Evolutionary conservation across 352 stramenopile species (phyloP).

Genomic region (Phytopythium boreale): DNA sequence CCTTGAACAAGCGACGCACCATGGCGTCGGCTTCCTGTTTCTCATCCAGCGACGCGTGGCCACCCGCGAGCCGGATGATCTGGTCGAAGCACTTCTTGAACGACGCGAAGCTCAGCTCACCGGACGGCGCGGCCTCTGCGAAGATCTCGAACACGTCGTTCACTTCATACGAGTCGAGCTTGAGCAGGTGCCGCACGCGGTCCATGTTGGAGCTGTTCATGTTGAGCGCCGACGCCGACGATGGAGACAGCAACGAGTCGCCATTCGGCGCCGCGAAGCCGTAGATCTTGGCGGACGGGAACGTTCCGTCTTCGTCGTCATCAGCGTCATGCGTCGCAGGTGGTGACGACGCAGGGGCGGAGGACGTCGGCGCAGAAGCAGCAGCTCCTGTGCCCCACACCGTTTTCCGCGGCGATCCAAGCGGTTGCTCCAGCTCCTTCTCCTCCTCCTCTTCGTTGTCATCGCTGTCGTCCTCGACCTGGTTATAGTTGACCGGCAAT

Average conservation of each 20-base stretch:
- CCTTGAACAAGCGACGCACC: slow-evolving; percentile 78
- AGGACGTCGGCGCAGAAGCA: neutral
- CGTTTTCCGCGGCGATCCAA: slow-evolving; percentile 25
- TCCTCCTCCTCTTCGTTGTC: neutral
- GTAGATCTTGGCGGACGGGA: slow-evolving; percentile 41
- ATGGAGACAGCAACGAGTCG: slow-evolving; percentile 40
- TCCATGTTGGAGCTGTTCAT: slow-evolving; percentile 83
- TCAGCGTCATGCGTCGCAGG: neutral
- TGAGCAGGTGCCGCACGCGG: slow-evolving; percentile 65
- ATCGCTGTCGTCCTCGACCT: neutral
- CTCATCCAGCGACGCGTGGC: slow-evolving; percentile 60
- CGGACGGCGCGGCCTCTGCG: slow-evolving; percentile 71
- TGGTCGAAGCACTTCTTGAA: slow-evolving; percentile 90
- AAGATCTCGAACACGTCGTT: slow-evolving; percentile 90
- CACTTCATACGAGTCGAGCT: slow-evolving; percentile 83
- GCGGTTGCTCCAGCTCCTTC: neutral
- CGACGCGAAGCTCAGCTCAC: slow-evolving; percentile 70
- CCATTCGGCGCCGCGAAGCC: slow-evolving; percentile 32
- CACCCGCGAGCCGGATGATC: slow-evolving; percentile 79
- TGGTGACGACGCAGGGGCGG: neutral
- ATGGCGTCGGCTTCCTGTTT: slow-evolving; percentile 76
- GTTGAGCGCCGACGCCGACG: slow-evolving; percentile 40
- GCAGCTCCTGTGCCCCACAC: slow-evolving; percentile 14
- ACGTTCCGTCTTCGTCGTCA: slow-evolving; percentile 10
- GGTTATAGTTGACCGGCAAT: neutral